Conservation (phyloP, 2,329 filamentous ascomycete genomes). For the Cordyceps tenuipes region DNA sequence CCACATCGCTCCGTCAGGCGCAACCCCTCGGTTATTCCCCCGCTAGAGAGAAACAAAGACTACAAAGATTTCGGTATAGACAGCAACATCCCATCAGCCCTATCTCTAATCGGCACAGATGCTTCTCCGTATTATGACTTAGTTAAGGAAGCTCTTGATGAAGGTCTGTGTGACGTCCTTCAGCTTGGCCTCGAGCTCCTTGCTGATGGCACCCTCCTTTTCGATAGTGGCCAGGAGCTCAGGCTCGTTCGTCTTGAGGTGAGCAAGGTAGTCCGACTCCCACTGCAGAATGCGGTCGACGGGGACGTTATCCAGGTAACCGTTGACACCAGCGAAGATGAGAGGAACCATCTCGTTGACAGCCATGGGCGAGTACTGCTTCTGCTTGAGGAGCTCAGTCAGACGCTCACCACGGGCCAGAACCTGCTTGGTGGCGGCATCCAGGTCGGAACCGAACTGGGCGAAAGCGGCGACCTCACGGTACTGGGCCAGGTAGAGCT, state of each 20-base stretch:
- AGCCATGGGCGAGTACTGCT: slow-evolving; percentile 97
- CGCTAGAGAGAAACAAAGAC: slow-evolving; percentile 39
- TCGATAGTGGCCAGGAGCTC: slow-evolving; percentile 81
- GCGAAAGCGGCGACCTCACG: slow-evolving; percentile 99
- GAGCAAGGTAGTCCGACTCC: slow-evolving; percentile 89
- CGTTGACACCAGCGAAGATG: slow-evolving; percentile 99
- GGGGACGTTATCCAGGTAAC: slow-evolving; percentile 79
- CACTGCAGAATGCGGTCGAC: slow-evolving; percentile 86
- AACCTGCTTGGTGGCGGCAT: slow-evolving; percentile 98
- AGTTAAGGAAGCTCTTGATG: slow-evolving; percentile 78
- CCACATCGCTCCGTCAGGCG: slow-evolving; percentile 36
- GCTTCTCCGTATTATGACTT: slow-evolving; percentile 25
- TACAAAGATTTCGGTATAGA: slow-evolving; percentile 38
- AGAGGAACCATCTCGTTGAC: slow-evolving; percentile 99
- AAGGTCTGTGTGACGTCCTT: slow-evolving; percentile 70
- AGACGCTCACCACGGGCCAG: slow-evolving; percentile 96
- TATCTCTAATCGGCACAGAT: slow-evolving; percentile 24
- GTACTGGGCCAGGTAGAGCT: slow-evolving; percentile 99
- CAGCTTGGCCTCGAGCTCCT: slow-evolving; percentile 79
- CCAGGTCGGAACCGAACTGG: slow-evolving; percentile 99
- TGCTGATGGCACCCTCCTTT: slow-evolving; percentile 92
- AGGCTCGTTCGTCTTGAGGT: slow-evolving; percentile 84
- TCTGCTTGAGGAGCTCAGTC: slow-evolving; percentile 98
- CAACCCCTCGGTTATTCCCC: slow-evolving; percentile 37
- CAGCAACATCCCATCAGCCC: slow-evolving; percentile 31